Evolutionary conservation across 768 basidiomycete genomes (phyloP), one percentile per base, ranked within the genome.

Genomic region (Leccinum arenicola): DNA sequence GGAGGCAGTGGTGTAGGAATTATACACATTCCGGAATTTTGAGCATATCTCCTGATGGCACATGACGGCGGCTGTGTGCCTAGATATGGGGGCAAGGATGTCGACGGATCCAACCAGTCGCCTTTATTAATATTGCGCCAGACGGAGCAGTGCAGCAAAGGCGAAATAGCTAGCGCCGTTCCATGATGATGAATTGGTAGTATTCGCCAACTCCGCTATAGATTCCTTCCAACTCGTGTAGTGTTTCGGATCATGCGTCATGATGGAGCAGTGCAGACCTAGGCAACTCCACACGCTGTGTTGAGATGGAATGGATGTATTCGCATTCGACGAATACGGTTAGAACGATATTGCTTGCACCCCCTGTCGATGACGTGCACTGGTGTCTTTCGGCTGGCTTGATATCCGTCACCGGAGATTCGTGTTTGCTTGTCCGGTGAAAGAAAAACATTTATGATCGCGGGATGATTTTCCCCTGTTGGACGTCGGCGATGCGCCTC

Each of bases 171-270:
- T 7, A 5, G 27, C 11, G 48, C n/a, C 33, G 33, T 57, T 12
- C 43, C 25, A 48, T 8, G 47, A 31, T 23, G 31, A 55, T 31
- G 10, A 33, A 17, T 21, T 31, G 15, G 31, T 12, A 4, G n/a
- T 29, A 36, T 57, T 56, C 23, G n/a, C 54, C 52, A 55, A 47
- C 17, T 54, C 52, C 38, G 38, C 15, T 14, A 19, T 12, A 12
- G 50, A 54, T 53, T 45, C 54, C 21, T 23, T n/a, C 25, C 21
- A 23, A 23, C 48, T 23, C 23, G n/a, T 56, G 27, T 19, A 14
- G 17, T 17, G n/a, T 36, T 50, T 43, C 64, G 59, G 64, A 61
- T 61, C 59, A 64, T 52, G 15, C 12, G 56, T 61, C 59, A 64
- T 52, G 15, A 15, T 29, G 12, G 23, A 55, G 59, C 57, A 25